A percentile compares a stretch with the other conserved stretches of the same genome.
Evolutionary conservation across 2,329 filamentous ascomycete species (phyloP).

Genomic region (Emmonsiellopsis sp.): DNA sequence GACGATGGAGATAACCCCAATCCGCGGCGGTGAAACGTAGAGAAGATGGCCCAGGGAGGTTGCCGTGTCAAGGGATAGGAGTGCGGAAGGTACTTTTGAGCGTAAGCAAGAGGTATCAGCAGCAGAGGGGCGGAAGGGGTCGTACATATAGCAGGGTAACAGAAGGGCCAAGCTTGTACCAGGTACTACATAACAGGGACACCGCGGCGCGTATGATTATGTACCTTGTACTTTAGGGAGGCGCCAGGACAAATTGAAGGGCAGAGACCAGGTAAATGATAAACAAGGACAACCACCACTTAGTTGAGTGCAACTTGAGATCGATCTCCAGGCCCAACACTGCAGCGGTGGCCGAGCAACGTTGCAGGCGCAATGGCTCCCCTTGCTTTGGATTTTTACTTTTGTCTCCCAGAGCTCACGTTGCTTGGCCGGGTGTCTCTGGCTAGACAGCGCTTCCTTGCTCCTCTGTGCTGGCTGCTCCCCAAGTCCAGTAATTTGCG

Average conservation of each 20-base stretch:
- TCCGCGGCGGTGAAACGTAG: no score
- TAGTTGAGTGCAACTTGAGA: neutral
- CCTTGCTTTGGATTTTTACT: neutral
- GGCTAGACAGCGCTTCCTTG: no score
- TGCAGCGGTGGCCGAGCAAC: conserved; percentile 2
- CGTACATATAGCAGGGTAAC: neutral
- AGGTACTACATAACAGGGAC: neutral
- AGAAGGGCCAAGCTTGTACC: neutral
- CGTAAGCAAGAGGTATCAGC: neutral
- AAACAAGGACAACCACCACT: neutral
- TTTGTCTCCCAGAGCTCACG: neutral
- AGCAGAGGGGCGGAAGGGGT: neutral
- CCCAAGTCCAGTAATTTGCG: no score
- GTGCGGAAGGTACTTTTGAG: neutral
- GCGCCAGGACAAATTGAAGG: neutral
- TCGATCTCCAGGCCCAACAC: neutral
- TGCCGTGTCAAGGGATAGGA: no score
- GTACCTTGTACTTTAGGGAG: neutral
- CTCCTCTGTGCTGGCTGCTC: neutral
- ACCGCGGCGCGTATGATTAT: neutral
- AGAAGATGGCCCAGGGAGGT: no score
- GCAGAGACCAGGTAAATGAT: neutral
- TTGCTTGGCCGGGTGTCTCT: no score
- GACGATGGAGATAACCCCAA: no score
- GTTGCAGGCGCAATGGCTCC: conserved; percentile 11